Evolutionary conservation across 208 protist genomes (phyloP), one percentile per base, ranked within the genome.

Genomic region (Histomonas meleagridis): DNA sequence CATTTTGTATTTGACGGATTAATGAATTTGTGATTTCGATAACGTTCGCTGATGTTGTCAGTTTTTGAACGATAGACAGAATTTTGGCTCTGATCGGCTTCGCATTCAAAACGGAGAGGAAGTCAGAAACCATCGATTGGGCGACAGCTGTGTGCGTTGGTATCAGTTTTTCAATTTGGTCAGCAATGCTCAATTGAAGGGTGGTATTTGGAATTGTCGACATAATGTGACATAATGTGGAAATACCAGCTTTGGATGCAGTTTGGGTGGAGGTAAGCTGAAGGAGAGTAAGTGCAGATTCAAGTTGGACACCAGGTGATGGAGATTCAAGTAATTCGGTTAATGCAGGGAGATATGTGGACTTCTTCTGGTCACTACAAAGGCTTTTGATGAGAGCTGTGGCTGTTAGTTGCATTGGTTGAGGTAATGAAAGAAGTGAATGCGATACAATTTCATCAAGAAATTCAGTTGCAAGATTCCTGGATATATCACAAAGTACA

Each of bases 351-450:
- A 91, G 18, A 91, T 69, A 91, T 38, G 55, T 4, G 3, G 12
- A 14, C 53, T 69, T 91, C 18, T 38, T 28, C 38, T 38, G 1
- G 1, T 91, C 35, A 49, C 10, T 60, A 60, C 86, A 91, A 18
- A 91, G 35, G 32, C 55, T 91, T 26, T 49, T 38, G 28, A 91
- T 91, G 16, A 91, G 35, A 26, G 49, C 53, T 3, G 40, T 43
- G 12, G 55, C 55, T 49, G 86, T 69, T 26, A 65, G 32, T 69
- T 91, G 86, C 86, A 91, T 91, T 28, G 86, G 26, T 40, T 91
- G 53, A 10, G 86, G 69, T n/a, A 69, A 60, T 16, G 28, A 43
- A 28, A 60, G 28, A 49, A 91, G 26, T 9, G 28, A 51, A 10
- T 91, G 21, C 16, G 62, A 35, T 0, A 91, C 26, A n/a, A 49